Evolutionary conservation across 805 yeast genomes (phyloP).

Genomic region (Grigorovia humatica): DNA sequence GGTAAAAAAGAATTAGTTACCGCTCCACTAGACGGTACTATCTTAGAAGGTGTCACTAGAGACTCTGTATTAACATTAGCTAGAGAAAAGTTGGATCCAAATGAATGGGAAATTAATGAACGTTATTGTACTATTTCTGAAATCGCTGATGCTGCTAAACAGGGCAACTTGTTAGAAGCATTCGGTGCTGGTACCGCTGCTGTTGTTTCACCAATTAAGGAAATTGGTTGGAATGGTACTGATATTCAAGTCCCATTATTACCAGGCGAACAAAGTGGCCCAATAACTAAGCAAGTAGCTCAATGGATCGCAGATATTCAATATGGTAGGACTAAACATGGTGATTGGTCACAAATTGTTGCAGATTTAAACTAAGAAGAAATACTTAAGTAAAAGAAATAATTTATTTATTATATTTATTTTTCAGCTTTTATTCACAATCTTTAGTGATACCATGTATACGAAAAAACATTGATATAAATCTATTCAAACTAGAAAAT

Average conservation of each 20-base stretch:
- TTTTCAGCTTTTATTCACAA: too few relatives aligned
- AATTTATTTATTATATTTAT: too few relatives aligned
- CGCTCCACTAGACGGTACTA: constrained; percentile 95
- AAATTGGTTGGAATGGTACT: constrained; percentile 69
- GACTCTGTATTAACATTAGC: constrained; percentile 75
- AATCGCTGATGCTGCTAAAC: constrained; percentile 62
- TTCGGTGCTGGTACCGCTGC: constrained; percentile 98
- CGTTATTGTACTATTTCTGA: constrained; percentile 76
- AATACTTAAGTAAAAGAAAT: too few relatives aligned
- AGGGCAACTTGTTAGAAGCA: constrained; percentile 85
- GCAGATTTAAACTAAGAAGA: constrained; percentile 18
- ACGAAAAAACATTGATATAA: not conserved
- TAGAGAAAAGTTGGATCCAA: constrained; percentile 59
- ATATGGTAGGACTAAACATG: constrained; percentile 71
- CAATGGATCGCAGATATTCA: constrained; percentile 84
- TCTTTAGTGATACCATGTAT: not conserved
- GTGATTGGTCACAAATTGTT: constrained; percentile 37
- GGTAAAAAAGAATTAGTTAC: constrained; percentile 90
- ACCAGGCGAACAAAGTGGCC: constrained; percentile 71
- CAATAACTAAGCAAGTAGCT: constrained; percentile 64
- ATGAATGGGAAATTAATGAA: constrained; percentile 77
- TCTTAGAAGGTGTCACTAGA: constrained; percentile 93
- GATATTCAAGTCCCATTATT: constrained; percentile 70
- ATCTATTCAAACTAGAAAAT: too few relatives aligned
- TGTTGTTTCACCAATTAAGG: constrained; percentile 85